Base-by-base conservation (phyloP, 148 eudicot genomes). In the Rhododendron griersonianum region DNA sequence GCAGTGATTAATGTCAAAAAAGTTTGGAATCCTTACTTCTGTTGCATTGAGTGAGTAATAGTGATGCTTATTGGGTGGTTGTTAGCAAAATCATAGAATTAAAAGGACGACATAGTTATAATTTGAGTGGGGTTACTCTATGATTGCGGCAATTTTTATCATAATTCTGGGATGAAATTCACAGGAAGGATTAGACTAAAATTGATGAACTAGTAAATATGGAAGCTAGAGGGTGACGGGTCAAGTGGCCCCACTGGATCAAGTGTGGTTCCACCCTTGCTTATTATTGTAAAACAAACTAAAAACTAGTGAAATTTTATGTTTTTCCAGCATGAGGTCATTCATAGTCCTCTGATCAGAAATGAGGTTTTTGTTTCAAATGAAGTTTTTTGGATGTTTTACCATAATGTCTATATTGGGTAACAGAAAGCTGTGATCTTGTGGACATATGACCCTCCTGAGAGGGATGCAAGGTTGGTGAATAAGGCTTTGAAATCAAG, bases 401-500 rank as follows among this genome's bases (percentile, higher is more conserved):
- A 73, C 28, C 16, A 28, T 15, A 80, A 21, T 81, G 37, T 71
- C 16, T 14, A 37, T 86, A 63, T 39, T 73, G 71, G 19, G 57
- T 47, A 45, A 86, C 94, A 96, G 98, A 91, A 89, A 86, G 98
- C 95, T 37, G 82, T 96, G 81, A 85, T 88, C 55, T 80, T 92
- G 85, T 96, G 98, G 98, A 88, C 92, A 83, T 90, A 92, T 63
- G 98, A 94, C 89, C 98, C 98, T n/a, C 33, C 91, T n/a, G 98
- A 94, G 75, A 91, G 98, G 85, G 98, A 94, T 80, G 98, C 98
- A 28, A 89, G 91, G 89, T 85, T 96, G 28, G 93, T 88, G 18
- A 91, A 94, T 50, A 85, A 92, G 51, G 95, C 96, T 85, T 85
- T 95, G 85, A 91, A 89, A 48, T 82, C 90, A 16, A 85, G 82